Evolutionary conservation across 2,329 filamentous ascomycete genomes (phyloP).

Genomic region (Sclerotinia spermophila): DNA sequence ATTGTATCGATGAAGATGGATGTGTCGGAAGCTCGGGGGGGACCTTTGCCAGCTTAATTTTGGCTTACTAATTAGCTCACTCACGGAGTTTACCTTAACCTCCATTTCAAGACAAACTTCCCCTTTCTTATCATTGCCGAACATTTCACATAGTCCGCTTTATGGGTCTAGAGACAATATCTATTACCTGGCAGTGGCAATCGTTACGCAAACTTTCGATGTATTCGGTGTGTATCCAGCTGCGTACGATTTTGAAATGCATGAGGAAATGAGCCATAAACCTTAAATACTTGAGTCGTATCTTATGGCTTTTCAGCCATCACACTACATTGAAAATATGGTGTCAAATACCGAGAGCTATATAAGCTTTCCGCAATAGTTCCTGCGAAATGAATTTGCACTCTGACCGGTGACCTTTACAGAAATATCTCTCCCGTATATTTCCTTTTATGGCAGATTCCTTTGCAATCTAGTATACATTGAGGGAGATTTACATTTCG

Average conservation of each 20-base stretch:
- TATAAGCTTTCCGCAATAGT: not conserved
- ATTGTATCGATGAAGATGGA: not conserved
- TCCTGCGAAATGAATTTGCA: not conserved
- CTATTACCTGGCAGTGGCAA: not conserved
- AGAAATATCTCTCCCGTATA: not conserved
- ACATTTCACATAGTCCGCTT: not conserved
- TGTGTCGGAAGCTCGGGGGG: not conserved
- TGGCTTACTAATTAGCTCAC: not conserved
- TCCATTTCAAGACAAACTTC: not conserved
- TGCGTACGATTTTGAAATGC: not conserved
- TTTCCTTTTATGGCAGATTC: not conserved
- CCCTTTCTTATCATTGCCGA: not conserved
- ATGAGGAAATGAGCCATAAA: not conserved
- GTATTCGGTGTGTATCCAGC: not conserved
- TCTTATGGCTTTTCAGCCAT: not conserved
- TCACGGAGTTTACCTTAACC: not conserved
- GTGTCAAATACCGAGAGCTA: not conserved
- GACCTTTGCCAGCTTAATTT: no score
- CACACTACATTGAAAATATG: not conserved
- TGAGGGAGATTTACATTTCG: not conserved
- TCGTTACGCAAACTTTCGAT: not conserved
- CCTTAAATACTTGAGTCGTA: not conserved
- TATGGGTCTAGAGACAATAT: not conserved
- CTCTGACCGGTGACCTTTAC: not conserved
- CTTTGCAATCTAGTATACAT: not conserved